A percentile compares a stretch with the other conserved stretches of the same genome.
These are phyloP conservation scores for Cyclotella atomus DNA, from an alignment of 108 stramenopile species.

Conservation along the genomic window DNA sequence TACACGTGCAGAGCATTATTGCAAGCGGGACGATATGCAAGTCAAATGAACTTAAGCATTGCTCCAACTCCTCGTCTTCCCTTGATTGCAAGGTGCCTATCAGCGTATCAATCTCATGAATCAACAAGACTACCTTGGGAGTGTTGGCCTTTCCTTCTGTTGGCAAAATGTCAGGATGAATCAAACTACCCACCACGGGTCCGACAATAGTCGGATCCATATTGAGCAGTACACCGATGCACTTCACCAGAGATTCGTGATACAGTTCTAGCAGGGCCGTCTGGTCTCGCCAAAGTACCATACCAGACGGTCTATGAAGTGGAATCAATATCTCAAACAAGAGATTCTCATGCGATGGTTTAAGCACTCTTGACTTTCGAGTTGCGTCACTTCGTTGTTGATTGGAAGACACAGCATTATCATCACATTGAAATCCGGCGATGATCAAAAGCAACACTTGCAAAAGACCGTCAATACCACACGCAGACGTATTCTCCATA, in stretches of 20 bases:
- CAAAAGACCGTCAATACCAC: slow-evolving; percentile 62
- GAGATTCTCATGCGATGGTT: slow-evolving; percentile 53
- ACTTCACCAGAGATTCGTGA: slow-evolving; percentile 78
- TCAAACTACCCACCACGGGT: slow-evolving; percentile 50
- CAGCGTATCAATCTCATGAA: slow-evolving; percentile 85
- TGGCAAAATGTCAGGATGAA: slow-evolving; percentile 81
- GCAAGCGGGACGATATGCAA: slow-evolving; percentile 36
- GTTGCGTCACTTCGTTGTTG: neutral
- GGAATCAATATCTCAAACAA: slow-evolving; percentile 72
- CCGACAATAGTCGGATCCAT: slow-evolving; percentile 48
- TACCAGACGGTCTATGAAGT: slow-evolving; percentile 76
- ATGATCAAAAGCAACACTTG: slow-evolving; percentile 63
- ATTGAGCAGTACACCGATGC: slow-evolving; percentile 60
- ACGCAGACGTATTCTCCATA: slow-evolving; percentile 73
- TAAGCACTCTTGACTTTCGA: slow-evolving; percentile 18
- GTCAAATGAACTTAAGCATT: slow-evolving; percentile 26
- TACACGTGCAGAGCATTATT: slow-evolving; percentile 59
- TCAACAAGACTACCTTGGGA: slow-evolving; percentile 75
- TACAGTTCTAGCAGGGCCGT: slow-evolving; percentile 74
- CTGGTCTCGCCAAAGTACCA: slow-evolving; percentile 90
- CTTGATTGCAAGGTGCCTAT: slow-evolving; percentile 47
- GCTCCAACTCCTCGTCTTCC: slow-evolving; percentile 19
- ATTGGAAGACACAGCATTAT: neutral
- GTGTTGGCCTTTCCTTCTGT: slow-evolving; percentile 65
- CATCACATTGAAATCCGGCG: slow-evolving; percentile 36